Evolutionary conservation across 2,329 filamentous ascomycete species (phyloP), one percentile per base, ranked within the genome.

Genomic region (Byssothecium circinans): DNA sequence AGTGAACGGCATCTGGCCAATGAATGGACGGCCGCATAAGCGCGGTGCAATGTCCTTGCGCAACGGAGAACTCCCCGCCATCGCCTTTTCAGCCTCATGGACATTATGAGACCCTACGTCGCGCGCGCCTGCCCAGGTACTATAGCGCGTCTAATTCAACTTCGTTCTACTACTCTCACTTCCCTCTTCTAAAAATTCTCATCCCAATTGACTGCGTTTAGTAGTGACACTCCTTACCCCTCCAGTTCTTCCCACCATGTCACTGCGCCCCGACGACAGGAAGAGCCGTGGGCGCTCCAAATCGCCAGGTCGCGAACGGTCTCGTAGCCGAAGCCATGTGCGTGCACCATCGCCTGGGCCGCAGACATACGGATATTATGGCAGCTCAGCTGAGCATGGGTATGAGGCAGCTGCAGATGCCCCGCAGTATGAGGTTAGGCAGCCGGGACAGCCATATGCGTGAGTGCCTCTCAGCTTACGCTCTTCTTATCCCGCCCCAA

Each of bases 261-360:
- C 66, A 36, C 64, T 77, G 41, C 69, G 71, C 39, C 65, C 70
- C 4, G 73, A 75, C 58, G 69, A 74, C 52, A 54, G 69, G 37
- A 67, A 68, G 30, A 57, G 69, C 40, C 71, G 75, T 7, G 69
- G 68, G 41, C 67, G 74, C 32, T 74, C 72, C 41, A 75, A 74
- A 52, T 77, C 74, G 33, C 69, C 67, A 22, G 68, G 67, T 44
- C 61, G 62, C 41, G 59, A 65, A 38, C 61, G 74, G 38, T 74
- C 73, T 12, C 64, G 68, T 44, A 73, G 71, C 53, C 63, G 68
- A 45, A 73, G 70, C 57, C 58, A 73, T 62, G 69, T 65, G 19
- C 62, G 70, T 32, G 68, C 63, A 40, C 61, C 67, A 45, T 64
- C 66, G 53, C 64, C 62, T 56, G 61, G 66, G 52, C 61, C 65